These are phyloP conservation scores for Eucalyptus decipiens DNA, from an alignment of 345 rosid species.

Conservation along the genomic window DNA sequence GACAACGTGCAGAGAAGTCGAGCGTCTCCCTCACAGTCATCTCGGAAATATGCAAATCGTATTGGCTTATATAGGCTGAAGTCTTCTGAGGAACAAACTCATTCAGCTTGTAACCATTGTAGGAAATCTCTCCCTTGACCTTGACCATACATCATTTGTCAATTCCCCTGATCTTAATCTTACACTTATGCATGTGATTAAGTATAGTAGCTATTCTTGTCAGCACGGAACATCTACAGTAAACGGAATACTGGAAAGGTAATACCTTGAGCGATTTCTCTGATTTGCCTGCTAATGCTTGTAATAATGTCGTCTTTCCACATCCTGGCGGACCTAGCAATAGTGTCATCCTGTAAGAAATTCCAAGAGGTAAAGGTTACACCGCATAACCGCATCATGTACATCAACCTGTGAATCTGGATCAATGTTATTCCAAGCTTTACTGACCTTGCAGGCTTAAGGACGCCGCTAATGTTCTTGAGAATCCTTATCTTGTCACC, in stretches of 20 bases:
- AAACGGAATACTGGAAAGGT: not conserved
- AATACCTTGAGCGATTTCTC: slow-evolving; percentile 3
- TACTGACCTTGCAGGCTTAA: slow-evolving; percentile 36
- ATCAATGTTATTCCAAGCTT: not conserved
- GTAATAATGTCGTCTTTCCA: slow-evolving; percentile 7
- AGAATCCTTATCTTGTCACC: slow-evolving; percentile 9
- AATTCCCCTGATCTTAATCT: not conserved
- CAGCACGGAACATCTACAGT: not conserved
- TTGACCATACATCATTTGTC: not conserved
- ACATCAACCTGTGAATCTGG: not conserved
- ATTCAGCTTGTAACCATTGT: slow-evolving; percentile 22
- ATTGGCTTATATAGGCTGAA: slow-evolving; percentile 42
- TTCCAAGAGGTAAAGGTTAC: not conserved
- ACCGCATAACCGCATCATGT: not conserved
- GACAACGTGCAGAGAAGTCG: slow-evolving; percentile 46
- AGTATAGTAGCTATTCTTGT: not conserved
- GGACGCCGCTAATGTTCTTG: slow-evolving; percentile 26
- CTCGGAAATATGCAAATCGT: slow-evolving; percentile 40
- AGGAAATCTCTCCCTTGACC: slow-evolving; percentile 10
- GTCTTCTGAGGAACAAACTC: slow-evolving; percentile 51
- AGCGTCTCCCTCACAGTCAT: slow-evolving; percentile 61
- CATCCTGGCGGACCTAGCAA: slow-evolving; percentile 17
- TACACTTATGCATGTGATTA: not conserved
- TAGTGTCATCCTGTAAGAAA: slow-evolving; percentile 6
- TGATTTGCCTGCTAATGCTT: slow-evolving; percentile 8